Base-by-base conservation (phyloP, 768 basidiomycete species). In the Termitomyces sp. region DNA sequence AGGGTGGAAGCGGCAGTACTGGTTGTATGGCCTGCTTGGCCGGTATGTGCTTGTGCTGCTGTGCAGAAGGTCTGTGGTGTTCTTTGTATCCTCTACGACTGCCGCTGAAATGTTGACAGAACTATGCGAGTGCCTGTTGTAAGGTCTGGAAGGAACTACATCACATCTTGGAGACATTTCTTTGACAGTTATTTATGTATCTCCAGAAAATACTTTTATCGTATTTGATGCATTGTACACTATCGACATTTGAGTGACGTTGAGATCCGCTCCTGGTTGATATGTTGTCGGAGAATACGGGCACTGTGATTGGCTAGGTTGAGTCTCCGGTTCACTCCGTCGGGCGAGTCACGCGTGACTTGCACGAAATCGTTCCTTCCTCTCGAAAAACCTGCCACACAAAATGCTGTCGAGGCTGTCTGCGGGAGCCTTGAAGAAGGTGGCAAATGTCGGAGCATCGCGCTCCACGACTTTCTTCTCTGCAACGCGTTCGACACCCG, bases 371-470 rank as follows among this genome's bases (percentile, higher is more conserved):
- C 66, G 64, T 66, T 65, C 68, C 70, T 69, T 72, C 70, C 71
- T 71, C 67, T 67, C 67, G 68, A 73, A 80, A 81, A 79, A 71
- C 71, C 70, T 73, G 70, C 71, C 69, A 68, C 66, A 70, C 75
- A 85, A 83, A 88, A 91, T 91, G 89, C 73, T 90, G 72, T 85
- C 87, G 73, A 90, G 86, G 86, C 82, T 90, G 76, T 84, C 87
- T 71, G 82, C 82, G 74, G 82, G 83, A 75, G 81, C 82, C 76
- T 79, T 88, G 72, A 85, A 78, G 73, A 82, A 77, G 69, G 80
- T 80, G 63, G 74, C 76, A 64, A 74, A 73, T 61, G 64, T 77
- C 60, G 75, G 79, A 57, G 72, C 76, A 58, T 69, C 80, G 57
- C 81, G 79, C 60, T 72, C 80, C 52, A 67, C 75, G 51, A 70